Base-by-base conservation (phyloP, 2,329 filamentous ascomycete species). In the Aspergillus awamori region DNA sequence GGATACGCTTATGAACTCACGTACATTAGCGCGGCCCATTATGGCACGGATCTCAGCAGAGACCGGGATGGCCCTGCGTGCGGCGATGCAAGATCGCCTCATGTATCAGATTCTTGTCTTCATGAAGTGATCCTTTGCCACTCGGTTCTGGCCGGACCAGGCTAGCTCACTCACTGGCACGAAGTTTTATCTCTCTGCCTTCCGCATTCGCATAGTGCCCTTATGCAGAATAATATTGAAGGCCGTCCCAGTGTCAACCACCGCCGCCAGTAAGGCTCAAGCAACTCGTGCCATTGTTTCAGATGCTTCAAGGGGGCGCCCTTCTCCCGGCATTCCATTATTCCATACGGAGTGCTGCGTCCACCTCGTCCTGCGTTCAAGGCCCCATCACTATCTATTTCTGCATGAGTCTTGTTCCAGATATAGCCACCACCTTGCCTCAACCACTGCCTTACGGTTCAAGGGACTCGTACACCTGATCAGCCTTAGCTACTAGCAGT, bases 271-370 rank as follows among this genome's bases (percentile, higher is more conserved):
- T 36, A 41, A 53, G 36, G 52, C 52, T 53, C 36, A 15, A 26
- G 24, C 52, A 45, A 56, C 53, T 56, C 53, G 53, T 56, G 53
- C 53, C 39, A 56, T n/a, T 45, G 53, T 56, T 56, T 56, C 53
- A 56, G 53, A 33, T 22, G 30, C 39, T 17, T 26, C 8, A 36
- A 24, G 33, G 52, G 17, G 15, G 53, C 26, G n/a, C 10, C 28
- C 17, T 24, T 55, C 53, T 56, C 43, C 53, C 41, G 24, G 26
- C 15, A 56, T 56, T 56, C 53, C 30, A 56, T 56, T 26, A 33
- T 56, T 56, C 41, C 26, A 30, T 30, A 15, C 26, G 24, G 24
- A 15, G 24, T 30, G 17, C 26, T 15, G n/a, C 47, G 47, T 51
- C 26, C 28, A n/a, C 28, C 28, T 51, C 28, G n/a, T 51, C 41